Base-by-base conservation (phyloP, 2,329 filamentous ascomycete species). In the Dactylellina parvicollis region DNA sequence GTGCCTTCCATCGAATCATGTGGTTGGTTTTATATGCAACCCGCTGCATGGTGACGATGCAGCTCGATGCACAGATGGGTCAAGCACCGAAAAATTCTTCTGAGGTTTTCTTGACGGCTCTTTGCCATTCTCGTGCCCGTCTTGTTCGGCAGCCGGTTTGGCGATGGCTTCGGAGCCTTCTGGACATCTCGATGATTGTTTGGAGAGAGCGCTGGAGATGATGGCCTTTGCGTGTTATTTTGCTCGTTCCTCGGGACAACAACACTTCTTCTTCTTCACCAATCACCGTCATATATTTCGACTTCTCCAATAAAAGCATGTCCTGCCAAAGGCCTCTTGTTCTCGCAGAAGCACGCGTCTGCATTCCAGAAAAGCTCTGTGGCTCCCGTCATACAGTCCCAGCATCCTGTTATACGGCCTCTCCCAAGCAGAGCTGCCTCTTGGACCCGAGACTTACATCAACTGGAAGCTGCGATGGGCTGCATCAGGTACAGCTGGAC, bases 41-140 rank as follows among this genome's bases (percentile, higher is more conserved):
- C 44, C 32, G 67, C 67, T 72, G 67, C 67, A 72, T 72, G 67
- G 67, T 72, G 67, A 72, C 67, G 67, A 72, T 72, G 67, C 67
- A 72, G 59, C 67, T 64, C 67, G 67, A 72, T 72, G 59, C 59
- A 72, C 57, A 64, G 57, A 72, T 59, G 55, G 67, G 55, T 60
- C 52, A 72, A 64, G 36, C 22, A 10, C 40, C 28, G 36, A 50
- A 72, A 72, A 56, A 22, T 47, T 71, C n/a, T 64, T 72, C 67
- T 42, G 9, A 20, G 44, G 34, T 32, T 52, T 65, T 72, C 67
- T 26, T 40, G 59, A 65, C 47, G 52, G 52, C 50, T 55, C 66
- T 56, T 59, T 44, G 20, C 42, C 32, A 16, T 52, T 72, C 36
- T 57, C 40, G 47, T 38, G 24, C 30, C 42, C 24, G 32, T 52